Base-by-base conservation (phyloP, 768 basidiomycete species). In the Phanerodontia chrysosporium region DNA sequence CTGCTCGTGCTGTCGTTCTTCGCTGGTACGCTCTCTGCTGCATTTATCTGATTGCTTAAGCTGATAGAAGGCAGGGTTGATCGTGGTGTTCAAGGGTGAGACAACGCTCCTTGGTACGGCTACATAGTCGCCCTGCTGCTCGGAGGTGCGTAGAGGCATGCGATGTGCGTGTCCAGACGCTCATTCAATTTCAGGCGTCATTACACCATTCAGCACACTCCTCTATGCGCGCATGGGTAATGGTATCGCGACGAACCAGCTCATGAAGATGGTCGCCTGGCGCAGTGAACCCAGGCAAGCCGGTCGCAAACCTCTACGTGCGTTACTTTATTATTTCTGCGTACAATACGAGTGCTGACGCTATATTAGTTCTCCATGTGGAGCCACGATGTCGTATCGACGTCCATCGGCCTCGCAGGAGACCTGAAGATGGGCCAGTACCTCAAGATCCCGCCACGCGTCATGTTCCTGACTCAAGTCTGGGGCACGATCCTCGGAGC, bases 291-390 rank as follows among this genome's bases (percentile, higher is more conserved):
- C 83, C 85, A 7, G 86, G 86, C 45, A 77, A 80, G 48, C 85
- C 86, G 0, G 82, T 87, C 4, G 86, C 85, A 1, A 89, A 88
- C 67, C 80, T 88, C 58, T 87, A 87, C 65, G 83, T 86, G 48
- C 28, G 32, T 27, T 25, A 36, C 5, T 7, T 22, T 24, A 2
- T 42, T 51, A 24, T 4, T 45, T 42, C 22, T 25, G 42, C 24
- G 12, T 30, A 22, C 29, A 14, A 5, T 18, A 16, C 30, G 10
- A 10, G 39, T 24, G 1, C 1, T 42, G 1, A 9, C 24, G 12
- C 2, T 24, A n/a, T 7, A 28, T 14, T 46, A 85, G 83, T 86
- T 86, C 70, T 79, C 82, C 0, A 85, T 84, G 82, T 85, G 84
- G 84, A 84, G 83, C 64, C 83, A 85, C 62, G 83, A 83, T 62